Evolutionary conservation across 169 alveolate species (phyloP).

Genomic region (Cryptosporidium baileyi): DNA sequence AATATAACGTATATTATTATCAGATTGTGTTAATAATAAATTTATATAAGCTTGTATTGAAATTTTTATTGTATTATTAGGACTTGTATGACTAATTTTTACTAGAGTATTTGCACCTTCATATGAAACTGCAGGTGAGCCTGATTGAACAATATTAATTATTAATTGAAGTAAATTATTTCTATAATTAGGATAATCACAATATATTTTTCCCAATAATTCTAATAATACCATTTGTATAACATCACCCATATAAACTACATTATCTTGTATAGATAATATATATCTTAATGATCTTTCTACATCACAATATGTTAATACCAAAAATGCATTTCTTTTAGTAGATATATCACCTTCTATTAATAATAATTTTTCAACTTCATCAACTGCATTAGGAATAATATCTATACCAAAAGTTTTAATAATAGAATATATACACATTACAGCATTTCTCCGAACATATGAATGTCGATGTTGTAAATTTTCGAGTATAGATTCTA

Average conservation of each 20-base stretch:
- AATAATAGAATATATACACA: constrained; percentile 88
- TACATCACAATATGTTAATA: constrained; percentile 83
- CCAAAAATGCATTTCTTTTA: constrained; percentile 89
- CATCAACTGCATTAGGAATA: constrained; percentile 86
- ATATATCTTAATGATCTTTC: constrained; percentile 86
- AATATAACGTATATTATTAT: constrained; percentile 85
- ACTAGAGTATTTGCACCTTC: constrained; percentile 89
- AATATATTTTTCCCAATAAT: constrained; percentile 85
- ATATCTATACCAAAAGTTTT: constrained; percentile 86
- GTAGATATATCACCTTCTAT: constrained; percentile 90
- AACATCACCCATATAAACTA: constrained; percentile 78
- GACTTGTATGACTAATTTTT: constrained; percentile 71
- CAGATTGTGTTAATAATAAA: constrained; percentile 82
- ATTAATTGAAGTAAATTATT: constrained; percentile 81
- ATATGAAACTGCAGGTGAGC: constrained; percentile 83
- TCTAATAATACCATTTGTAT: constrained; percentile 87
- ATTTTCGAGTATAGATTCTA: constrained; percentile 90
- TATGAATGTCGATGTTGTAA: constrained; percentile 89
- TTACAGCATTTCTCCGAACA: constrained; percentile 92
- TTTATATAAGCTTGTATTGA: constrained; percentile 82
- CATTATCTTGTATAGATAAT: constrained; percentile 60
- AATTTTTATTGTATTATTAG: constrained; percentile 78
- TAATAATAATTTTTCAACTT: constrained; percentile 73
- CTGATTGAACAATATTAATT: constrained; percentile 69
- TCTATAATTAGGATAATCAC: constrained; percentile 80